Conservation (phyloP, 164 flowering plant genomes). For the Vitis rotundifolia region DNA sequence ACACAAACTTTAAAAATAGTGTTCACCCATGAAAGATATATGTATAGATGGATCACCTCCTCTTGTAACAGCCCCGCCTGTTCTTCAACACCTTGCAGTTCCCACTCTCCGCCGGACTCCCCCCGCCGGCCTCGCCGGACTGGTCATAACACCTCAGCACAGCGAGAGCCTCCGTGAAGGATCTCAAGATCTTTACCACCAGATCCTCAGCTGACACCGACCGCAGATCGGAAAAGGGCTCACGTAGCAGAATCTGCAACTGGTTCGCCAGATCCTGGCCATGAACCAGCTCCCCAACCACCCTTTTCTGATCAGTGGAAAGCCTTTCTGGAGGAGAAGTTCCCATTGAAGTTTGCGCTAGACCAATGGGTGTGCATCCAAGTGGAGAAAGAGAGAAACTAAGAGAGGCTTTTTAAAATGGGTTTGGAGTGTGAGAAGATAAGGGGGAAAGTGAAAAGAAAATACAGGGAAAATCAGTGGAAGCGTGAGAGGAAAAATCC, state of each 20-base stretch:
- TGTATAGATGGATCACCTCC: slow-evolving; percentile 17
- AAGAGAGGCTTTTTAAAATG: not conserved
- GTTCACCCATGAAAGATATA: not conserved
- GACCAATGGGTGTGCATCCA: too few relatives aligned
- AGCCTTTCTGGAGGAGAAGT: not conserved
- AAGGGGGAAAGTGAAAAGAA: slow-evolving; percentile 22
- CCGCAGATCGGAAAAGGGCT: not conserved
- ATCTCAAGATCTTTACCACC: slow-evolving; percentile 19
- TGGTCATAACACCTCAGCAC: slow-evolving; percentile 16
- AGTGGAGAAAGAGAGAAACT: not conserved
- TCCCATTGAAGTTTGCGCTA: not conserved
- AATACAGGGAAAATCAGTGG: slow-evolving; percentile 2
- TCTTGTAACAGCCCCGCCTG: slow-evolving; percentile 31
- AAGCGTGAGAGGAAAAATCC: slow-evolving; percentile 10
- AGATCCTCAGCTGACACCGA: slow-evolving; percentile 12
- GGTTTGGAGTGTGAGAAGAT: not conserved
- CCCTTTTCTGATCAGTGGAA: slow-evolving; percentile 4
- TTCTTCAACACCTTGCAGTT: not conserved
- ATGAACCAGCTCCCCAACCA: slow-evolving; percentile 18
- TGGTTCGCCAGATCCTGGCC: slow-evolving; percentile 24
- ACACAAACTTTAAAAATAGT: too few relatives aligned
- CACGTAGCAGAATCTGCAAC: slow-evolving; percentile 16
- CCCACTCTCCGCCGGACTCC: slow-evolving; percentile 5
- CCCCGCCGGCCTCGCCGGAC: slow-evolving; percentile 31
- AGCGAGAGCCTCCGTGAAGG: slow-evolving; percentile 20